Conservation (phyloP, 306 rosid genomes). For the Corylus avellana region DNA sequence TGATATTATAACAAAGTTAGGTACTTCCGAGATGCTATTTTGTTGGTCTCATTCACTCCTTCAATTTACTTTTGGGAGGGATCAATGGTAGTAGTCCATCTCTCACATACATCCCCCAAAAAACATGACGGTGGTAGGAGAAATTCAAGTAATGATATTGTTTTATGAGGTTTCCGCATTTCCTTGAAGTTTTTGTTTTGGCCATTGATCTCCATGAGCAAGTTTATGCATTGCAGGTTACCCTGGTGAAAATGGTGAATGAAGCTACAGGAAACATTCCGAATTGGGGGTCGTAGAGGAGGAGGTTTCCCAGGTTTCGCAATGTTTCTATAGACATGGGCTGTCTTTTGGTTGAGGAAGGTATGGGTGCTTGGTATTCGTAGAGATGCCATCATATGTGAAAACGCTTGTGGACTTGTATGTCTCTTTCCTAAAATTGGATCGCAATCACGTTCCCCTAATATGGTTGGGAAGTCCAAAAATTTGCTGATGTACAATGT, state of each 20-base stretch:
- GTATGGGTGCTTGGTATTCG: neutral
- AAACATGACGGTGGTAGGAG: neutral
- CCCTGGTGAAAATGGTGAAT: constrained; percentile 86
- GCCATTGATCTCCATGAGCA: constrained; percentile 6
- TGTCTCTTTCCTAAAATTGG: neutral
- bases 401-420: neutral
- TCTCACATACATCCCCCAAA: no score
- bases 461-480: neutral
- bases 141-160: neutral
- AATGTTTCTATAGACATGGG: neutral
- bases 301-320: neutral
- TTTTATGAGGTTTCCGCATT: neutral
- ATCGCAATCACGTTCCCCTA: neutral
- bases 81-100: no score
- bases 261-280: constrained; percentile 87
- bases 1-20: no score
- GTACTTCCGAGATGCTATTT: no score
- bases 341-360: neutral
- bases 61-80: no score
- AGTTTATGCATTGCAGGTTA: constrained; percentile 57
- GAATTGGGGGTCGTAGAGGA: constrained; percentile 63
- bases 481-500: neutral
- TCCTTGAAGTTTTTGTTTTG: neutral
- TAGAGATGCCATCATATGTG: constrained; percentile 11
- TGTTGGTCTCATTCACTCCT: no score